A percentile compares a stretch with the other conserved stretches of the same genome.
Conservation (phyloP, 2,329 filamentous ascomycete species). For the Stachybotrys chlorohalonatus region DNA sequence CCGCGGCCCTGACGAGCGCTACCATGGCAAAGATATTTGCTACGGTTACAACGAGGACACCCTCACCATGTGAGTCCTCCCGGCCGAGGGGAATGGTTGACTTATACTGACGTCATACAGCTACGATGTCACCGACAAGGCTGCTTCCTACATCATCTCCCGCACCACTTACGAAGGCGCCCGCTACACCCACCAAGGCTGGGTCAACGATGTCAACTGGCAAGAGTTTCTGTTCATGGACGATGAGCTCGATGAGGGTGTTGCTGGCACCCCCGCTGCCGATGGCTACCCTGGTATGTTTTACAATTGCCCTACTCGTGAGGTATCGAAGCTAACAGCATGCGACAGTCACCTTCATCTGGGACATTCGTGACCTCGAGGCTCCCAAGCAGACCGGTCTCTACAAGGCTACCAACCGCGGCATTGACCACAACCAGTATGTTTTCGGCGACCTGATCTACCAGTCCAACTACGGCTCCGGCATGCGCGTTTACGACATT, state of each 20-base stretch:
- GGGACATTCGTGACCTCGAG: constrained; percentile 30
- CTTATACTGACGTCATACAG: background rate
- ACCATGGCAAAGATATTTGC: constrained; percentile 36
- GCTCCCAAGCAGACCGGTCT: constrained; percentile 26
- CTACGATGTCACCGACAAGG: constrained; percentile 35
- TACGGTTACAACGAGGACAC: constrained; percentile 43
- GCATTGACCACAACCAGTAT: constrained; percentile 39
- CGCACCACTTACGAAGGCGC: constrained; percentile 43
- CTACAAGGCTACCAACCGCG: constrained; percentile 26
- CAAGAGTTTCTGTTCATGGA: constrained; percentile 36
- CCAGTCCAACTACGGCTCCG: constrained; percentile 38
- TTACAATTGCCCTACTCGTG: background rate
- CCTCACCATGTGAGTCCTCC: constrained; percentile 24
- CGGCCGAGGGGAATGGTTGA: too few species aligned
- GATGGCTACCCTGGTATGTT: constrained; percentile 1
- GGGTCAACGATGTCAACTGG: constrained; percentile 31
- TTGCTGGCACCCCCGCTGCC: constrained; percentile 13
- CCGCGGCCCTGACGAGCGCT: constrained; percentile 33
- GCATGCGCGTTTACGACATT: constrained; percentile 29
- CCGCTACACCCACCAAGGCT: constrained; percentile 47
- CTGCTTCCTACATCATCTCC: constrained; percentile 33
- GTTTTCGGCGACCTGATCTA: constrained; percentile 29
- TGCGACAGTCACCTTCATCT: constrained; percentile 39
- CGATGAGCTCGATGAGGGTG: constrained; percentile 42
- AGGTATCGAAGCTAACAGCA: constrained; percentile 20